Base-by-base conservation (phyloP, 495 filamentous ascomycete genomes). In the Apiosordaria backusii region DNA sequence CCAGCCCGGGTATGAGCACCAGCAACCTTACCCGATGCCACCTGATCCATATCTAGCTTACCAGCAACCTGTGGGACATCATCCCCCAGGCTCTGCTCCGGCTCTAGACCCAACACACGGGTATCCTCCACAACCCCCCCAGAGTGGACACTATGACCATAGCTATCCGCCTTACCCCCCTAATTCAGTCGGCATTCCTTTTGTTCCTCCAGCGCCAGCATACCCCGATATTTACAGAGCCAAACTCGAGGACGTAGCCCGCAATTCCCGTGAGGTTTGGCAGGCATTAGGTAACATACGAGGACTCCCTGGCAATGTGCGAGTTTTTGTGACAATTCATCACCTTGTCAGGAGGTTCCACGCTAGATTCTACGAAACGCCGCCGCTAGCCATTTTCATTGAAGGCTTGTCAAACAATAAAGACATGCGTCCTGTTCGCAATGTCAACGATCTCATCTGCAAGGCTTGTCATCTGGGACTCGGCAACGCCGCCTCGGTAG, bases 401-500 rank as follows among this genome's bases (percentile, higher is more conserved):
- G 86, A 90, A 63, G 88, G 87, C 16, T 77, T 92, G 55, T 86
- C 83, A 22, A 87, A 86, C 64, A 82, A 88, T 67, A 80, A 84
- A 63, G 81, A 85, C 50, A 88, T 92, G 84, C 81, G 82, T 58
- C 83, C 86, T n/a, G 81, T 92, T 27, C 86, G 87, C 66, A 86
- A 86, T 70, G 78, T 88, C 55, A 84, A 87, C 67, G 86, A 85
- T 1, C 80, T 92, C 19, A 79, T 81, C 59, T 92, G 87, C 72
- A 89, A 85, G 78, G 80, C 81, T 24, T 91, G 87, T 70, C 76
- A 78, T 57, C 65, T 78, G 57, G 66, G 75, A 57, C 69, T 81
- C 50, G 74, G 74, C 57, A 68, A 74, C 61, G 70, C 76, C 50
- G 66, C 66, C 16, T 67, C 71, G 25, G 72, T 75, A 27, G 72